phyloP scores from a whole-genome alignment of 2,329 filamentous ascomycete genomes.

The Pseudogymnoascus sp. region DNA sequence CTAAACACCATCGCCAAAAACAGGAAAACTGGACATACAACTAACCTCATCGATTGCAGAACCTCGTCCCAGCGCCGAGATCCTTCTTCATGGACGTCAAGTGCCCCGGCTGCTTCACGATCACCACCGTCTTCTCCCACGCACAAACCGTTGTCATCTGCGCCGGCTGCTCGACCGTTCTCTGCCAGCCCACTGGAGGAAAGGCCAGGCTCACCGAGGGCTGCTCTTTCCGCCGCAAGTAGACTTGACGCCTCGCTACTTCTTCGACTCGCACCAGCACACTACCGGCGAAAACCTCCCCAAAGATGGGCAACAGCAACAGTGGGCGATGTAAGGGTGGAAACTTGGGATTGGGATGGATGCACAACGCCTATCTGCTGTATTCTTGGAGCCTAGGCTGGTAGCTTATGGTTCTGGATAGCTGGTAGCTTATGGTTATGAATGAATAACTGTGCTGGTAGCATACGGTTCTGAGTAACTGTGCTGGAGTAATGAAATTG shows the following conservation, averaged over 20 bases:
- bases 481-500: slow-evolving; percentile 8
- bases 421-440: slow-evolving; percentile 7
- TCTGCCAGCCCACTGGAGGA: slow-evolving; percentile 98
- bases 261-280: slow-evolving; percentile 26
- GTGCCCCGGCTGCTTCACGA: slow-evolving; percentile 99
- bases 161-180: slow-evolving; percentile 97
- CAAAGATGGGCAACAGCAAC: slow-evolving; percentile 8
- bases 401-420: slow-evolving; percentile 4
- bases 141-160: slow-evolving; percentile 99
- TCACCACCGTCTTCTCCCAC: slow-evolving; percentile 99
- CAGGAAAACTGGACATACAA: neutral
- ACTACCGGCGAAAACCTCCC: slow-evolving; percentile 21
- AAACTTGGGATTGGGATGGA: neutral
- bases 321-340: slow-evolving; percentile 7
- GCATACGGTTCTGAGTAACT: slow-evolving; percentile 3
- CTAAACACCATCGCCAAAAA: slow-evolving; percentile 12
- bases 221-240: slow-evolving; percentile 99
- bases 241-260: slow-evolving; percentile 48
- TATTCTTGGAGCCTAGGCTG: slow-evolving; percentile 8
- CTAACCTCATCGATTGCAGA: slow-evolving; percentile 42
- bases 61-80: slow-evolving; percentile 88
- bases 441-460: slow-evolving; percentile 9
- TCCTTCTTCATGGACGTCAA: slow-evolving; percentile 99
- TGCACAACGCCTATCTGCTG: slow-evolving; percentile 7
- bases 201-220: slow-evolving; percentile 99